Evolutionary conservation across 2,329 filamentous ascomycete genomes (phyloP).

Genomic region (Phaeosphaeria sp.): DNA sequence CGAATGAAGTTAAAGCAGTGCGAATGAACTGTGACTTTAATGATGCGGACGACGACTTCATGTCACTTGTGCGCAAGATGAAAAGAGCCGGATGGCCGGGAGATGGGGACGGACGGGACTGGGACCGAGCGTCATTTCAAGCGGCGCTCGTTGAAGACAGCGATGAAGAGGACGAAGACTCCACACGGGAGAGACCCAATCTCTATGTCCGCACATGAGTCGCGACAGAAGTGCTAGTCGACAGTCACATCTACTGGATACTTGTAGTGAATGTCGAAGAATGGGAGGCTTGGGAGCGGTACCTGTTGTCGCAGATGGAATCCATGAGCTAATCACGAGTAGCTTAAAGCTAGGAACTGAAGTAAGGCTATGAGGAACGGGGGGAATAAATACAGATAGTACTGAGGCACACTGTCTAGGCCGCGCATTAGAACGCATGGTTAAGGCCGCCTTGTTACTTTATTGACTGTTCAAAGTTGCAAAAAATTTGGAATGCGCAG

Average conservation of each 20-base stretch:
- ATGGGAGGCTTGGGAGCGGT: too few species aligned
- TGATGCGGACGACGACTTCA: not conserved
- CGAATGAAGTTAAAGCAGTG: not conserved
- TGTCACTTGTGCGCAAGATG: not conserved
- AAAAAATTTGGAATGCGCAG: too few species aligned
- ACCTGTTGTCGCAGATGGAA: too few species aligned
- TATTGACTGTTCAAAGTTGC: too few species aligned
- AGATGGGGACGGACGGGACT: not conserved
- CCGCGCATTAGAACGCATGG: too few species aligned
- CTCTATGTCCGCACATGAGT: not conserved
- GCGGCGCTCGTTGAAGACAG: not conserved
- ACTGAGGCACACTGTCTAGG: too few species aligned
- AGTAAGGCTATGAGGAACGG: too few species aligned
- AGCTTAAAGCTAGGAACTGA: too few species aligned
- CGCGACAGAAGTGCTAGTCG: not conserved
- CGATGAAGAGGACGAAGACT: not conserved
- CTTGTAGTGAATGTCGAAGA: not conserved
- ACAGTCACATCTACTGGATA: not conserved
- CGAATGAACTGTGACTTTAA: not conserved
- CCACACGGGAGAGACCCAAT: not conserved
- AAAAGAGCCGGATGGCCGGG: not conserved
- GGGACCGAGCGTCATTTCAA: not conserved
- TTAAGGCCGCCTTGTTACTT: too few species aligned
- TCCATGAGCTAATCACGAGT: too few species aligned
- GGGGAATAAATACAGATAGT: too few species aligned